Base-by-base conservation (phyloP, 2,329 filamentous ascomycete species). In the Knoxdaviesia capensis region DNA sequence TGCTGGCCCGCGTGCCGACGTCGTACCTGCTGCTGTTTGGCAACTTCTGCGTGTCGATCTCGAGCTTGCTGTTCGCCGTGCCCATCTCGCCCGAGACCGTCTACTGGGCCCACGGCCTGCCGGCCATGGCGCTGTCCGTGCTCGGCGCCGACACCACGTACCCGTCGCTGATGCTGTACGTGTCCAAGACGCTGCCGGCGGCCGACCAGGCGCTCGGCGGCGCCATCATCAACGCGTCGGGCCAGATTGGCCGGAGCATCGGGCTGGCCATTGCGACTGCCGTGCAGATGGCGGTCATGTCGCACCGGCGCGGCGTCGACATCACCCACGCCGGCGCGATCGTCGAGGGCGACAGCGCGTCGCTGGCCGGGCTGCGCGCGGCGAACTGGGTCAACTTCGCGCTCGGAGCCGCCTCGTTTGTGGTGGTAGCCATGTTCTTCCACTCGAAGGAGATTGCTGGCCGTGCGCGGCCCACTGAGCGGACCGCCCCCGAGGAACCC, bases 181-280 rank as follows among this genome's bases (percentile, higher is more conserved):
- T 71, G 0, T 77, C 76, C 0, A 71, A 72, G 46, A 63, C 69
- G 0, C 61, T 83, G 1, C 71, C 76, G 0, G 59, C 62, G 1
- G 69, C 73, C 40, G 76, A 83, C 46, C 77, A 82, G 50, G 74
- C 75, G 1, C 55, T 82, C 0, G 77, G 77, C 1, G 78, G 77
- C 1, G 78, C 75, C 0, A 64, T 81, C 6, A 71, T 82, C 52
- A 80, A 80, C 45, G 68, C 76, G 0, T 68, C 76, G 8, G 72
- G 71, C 0, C 75, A 80, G 50, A 60, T 81, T 32, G 77, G 77
- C 0, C 62, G 77, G 6, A 69, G 77, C 1, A 66, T 82, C n/a
- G 69, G 74, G 1, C 59, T 82, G 1, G 77, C 77, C 1, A 62
- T 82, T 32, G 70, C 67, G 3, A 80, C 77, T 0, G 74, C 74